These are phyloP conservation scores for Verticillium nubilum DNA, from an alignment of 2,329 filamentous ascomycete genomes.

Conservation along the genomic window DNA sequence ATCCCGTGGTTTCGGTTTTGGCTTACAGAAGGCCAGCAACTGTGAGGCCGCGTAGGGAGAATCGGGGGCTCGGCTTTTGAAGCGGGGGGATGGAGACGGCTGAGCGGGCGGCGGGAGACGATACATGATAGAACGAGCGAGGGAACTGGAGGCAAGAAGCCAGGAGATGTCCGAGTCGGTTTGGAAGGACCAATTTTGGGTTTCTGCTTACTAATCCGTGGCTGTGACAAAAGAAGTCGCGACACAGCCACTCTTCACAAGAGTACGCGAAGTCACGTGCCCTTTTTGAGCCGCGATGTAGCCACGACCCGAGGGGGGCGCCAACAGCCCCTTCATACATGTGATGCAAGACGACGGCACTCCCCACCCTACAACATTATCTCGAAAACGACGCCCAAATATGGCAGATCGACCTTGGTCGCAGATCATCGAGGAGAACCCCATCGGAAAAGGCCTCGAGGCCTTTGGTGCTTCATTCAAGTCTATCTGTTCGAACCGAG, in stretches of 20 bases:
- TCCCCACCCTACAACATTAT: background rate
- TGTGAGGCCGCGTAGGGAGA: too few relatives aligned
- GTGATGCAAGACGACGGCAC: background rate
- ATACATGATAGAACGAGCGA: too few relatives aligned
- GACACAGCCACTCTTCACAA: background rate
- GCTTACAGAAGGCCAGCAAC: too few relatives aligned
- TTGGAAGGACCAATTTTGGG: too few relatives aligned
- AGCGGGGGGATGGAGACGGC: too few relatives aligned
- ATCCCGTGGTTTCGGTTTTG: too few relatives aligned
- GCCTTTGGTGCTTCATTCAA: constrained; percentile 17
- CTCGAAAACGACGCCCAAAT: background rate
- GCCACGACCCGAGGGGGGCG: background rate
- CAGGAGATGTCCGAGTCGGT: too few relatives aligned
- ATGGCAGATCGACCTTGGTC: constrained; percentile 16
- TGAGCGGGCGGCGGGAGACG: too few relatives aligned
- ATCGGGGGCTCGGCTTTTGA: too few relatives aligned
- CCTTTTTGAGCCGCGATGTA: background rate
- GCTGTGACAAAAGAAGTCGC: too few relatives aligned
- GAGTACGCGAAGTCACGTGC: background rate
- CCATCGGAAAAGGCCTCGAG: constrained; percentile 22
- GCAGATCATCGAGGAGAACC: constrained; percentile 19
- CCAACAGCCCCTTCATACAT: background rate
- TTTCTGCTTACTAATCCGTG: too few relatives aligned
- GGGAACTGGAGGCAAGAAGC: too few relatives aligned
- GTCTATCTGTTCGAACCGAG: constrained; percentile 14